phyloP scores from a whole-genome alignment of 148 eudicot genomes.

The Vaccinium darrowii region DNA sequence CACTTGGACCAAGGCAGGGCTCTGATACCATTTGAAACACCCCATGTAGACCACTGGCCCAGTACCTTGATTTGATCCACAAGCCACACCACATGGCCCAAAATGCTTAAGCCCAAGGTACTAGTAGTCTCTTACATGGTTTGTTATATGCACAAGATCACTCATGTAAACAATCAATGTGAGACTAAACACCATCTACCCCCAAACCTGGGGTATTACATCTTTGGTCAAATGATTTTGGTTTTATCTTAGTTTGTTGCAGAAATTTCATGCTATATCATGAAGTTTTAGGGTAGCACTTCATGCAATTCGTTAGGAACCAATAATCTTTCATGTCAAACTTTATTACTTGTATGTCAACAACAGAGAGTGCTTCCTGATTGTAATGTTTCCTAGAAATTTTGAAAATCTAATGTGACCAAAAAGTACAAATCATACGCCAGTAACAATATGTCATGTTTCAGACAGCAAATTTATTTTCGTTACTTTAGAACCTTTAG shows the following conservation, averaged over 20 bases:
- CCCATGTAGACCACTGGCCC: too few species aligned
- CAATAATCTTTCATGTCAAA: neutral
- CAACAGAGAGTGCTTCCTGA: neutral
- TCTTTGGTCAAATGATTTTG: neutral
- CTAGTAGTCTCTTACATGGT: too few species aligned
- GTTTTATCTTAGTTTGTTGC: neutral
- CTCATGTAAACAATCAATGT: too few species aligned
- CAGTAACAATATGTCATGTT: neutral
- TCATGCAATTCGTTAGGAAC: neutral
- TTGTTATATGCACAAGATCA: too few species aligned
- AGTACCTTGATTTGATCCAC: too few species aligned
- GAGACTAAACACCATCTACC: too few species aligned
- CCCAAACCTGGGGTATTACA: too few species aligned
- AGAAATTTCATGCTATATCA: neutral
- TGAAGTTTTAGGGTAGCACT: too few species aligned
- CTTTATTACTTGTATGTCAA: neutral
- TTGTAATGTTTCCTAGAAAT: neutral
- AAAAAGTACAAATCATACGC: neutral
- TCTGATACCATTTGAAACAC: too few species aligned
- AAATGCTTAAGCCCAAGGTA: too few species aligned
- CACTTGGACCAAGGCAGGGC: too few species aligned
- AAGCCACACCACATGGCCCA: too few species aligned
- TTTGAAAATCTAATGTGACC: neutral
- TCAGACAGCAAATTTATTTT: neutral
- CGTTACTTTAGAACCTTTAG: neutral